Evolutionary conservation across 768 basidiomycete species (phyloP), one percentile per base, ranked within the genome.

Genomic region (Termitomyces sp.): DNA sequence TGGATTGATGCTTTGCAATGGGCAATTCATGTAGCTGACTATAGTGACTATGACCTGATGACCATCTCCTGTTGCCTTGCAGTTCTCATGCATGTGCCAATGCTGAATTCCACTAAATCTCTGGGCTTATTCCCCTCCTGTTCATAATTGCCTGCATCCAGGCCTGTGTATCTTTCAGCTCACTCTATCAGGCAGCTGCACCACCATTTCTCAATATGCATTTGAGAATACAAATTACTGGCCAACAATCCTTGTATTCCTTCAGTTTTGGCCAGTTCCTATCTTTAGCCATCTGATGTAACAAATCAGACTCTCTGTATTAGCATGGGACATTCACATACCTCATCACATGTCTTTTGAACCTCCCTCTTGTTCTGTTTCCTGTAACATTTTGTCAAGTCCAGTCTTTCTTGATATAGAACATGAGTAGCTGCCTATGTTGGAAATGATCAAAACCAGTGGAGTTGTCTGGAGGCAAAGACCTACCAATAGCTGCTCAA

Each of bases 311-410:
- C 10, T 12, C 25, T 31, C 9, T 42, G 29, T 25, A 0, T 5
- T 34, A 5, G 15, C 11, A 15, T 32, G 29, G n/a, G 1, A 17
- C 6, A 15, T n/a, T 11, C n/a, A n/a, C n/a, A n/a, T n/a, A n/a
- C n/a, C n/a, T n/a, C n/a, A n/a, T n/a, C 25, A 43, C 59, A 60
- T 9, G 59, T 47, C 25, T 47, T 29, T 12, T 47, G 29, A 1
- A 25, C 46, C 20, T 47, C 46, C 25, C 10, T 47, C 46, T 63
- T 25, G 42, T 49, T 36, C 31, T 63, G 57, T 8, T 50, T 32
- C 2, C 56, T 34, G 34, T 38, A 62, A 32, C 57, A 59, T n/a
- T 48, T 57, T 6, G 37, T 59, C 36, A 59, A 40, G 34, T 59
- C 40, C 8, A 65, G 60, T 32, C 31, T 43, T 42, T 60, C 46